Conservation (phyloP, 805 yeast genomes). For the Kodamaea neixiangensis region DNA sequence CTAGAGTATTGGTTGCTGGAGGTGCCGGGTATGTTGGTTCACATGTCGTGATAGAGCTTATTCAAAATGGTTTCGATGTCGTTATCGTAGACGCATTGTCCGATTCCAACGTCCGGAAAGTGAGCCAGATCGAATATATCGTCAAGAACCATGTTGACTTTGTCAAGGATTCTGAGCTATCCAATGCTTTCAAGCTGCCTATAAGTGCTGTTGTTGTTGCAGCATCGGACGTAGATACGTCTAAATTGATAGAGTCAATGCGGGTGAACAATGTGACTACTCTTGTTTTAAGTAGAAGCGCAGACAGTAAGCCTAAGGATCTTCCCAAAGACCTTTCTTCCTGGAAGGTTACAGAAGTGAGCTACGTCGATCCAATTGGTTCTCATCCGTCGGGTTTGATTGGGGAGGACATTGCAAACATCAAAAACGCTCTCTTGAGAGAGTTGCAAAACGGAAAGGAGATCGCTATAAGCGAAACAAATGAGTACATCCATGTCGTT, state of each 20-base stretch:
- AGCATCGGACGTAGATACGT: constrained; percentile 81
- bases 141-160: constrained; percentile 54
- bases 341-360: constrained; percentile 61
- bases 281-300: constrained; percentile 75
- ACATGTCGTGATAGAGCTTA: constrained; percentile 68
- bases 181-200: constrained; percentile 50
- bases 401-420: constrained; percentile 80
- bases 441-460: constrained; percentile 52
- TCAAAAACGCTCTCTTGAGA: constrained; percentile 76
- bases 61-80: constrained; percentile 63
- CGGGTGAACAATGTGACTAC: constrained; percentile 45
- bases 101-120: constrained; percentile 67
- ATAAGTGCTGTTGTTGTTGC: constrained; percentile 78
- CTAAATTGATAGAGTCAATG: constrained; percentile 59
- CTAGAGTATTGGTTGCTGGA: constrained; percentile 66
- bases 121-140: constrained; percentile 60
- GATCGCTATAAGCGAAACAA: constrained; percentile 40
- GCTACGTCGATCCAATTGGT: constrained; percentile 85
- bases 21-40: constrained; percentile 90
- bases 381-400: constrained; percentile 80
- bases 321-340: constrained; percentile 24
- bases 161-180: constrained; percentile 57
- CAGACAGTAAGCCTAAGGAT: constrained; percentile 82
- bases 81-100: constrained; percentile 71
- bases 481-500: constrained; percentile 80